Conservation (phyloP, 805 yeast genomes). For the Candida maltosa region DNA sequence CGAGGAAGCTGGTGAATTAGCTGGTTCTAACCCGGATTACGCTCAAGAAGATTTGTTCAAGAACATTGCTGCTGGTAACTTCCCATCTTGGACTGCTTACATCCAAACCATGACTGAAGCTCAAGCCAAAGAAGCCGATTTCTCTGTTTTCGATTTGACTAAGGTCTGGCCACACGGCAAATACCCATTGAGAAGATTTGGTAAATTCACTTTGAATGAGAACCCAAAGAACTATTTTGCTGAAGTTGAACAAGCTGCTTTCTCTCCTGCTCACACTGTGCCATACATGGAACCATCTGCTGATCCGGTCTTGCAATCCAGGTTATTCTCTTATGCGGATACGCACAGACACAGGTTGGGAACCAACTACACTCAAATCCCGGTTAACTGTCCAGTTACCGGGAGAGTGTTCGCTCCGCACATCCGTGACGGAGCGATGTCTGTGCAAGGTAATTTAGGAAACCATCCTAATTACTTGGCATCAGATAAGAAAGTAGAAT, state of each 20-base stretch:
- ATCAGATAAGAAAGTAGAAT: slow-evolving; percentile 51
- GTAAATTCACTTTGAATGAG: slow-evolving; percentile 73
- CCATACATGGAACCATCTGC: slow-evolving; percentile 76
- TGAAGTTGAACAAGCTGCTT: slow-evolving; percentile 59
- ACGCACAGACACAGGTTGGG: slow-evolving; percentile 79
- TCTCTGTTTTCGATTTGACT: slow-evolving; percentile 85
- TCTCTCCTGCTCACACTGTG: slow-evolving; percentile 69
- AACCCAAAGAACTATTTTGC: slow-evolving; percentile 87
- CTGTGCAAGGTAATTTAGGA: slow-evolving; percentile 62
- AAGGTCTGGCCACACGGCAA: slow-evolving; percentile 89
- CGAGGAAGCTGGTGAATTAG: slow-evolving; percentile 65
- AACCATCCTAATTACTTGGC: slow-evolving; percentile 71
- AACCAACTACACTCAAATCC: slow-evolving; percentile 73
- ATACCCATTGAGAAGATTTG: slow-evolving; percentile 84
- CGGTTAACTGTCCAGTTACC: slow-evolving; percentile 78
- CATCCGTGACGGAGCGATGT: slow-evolving; percentile 80
- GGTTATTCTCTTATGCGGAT: slow-evolving; percentile 73
- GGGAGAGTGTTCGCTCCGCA: slow-evolving; percentile 55
- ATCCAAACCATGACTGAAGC: slow-evolving; percentile 84
- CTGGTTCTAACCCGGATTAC: slow-evolving; percentile 80
- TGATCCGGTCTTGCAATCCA: slow-evolving; percentile 74
- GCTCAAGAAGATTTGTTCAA: slow-evolving; percentile 79
- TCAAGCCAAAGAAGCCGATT: slow-evolving; percentile 70
- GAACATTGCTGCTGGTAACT: slow-evolving; percentile 72
- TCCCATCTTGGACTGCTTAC: slow-evolving; percentile 83